Conservation (phyloP, 192 early-diverging fungal genomes). For the Lobulomyces angularis region DNA sequence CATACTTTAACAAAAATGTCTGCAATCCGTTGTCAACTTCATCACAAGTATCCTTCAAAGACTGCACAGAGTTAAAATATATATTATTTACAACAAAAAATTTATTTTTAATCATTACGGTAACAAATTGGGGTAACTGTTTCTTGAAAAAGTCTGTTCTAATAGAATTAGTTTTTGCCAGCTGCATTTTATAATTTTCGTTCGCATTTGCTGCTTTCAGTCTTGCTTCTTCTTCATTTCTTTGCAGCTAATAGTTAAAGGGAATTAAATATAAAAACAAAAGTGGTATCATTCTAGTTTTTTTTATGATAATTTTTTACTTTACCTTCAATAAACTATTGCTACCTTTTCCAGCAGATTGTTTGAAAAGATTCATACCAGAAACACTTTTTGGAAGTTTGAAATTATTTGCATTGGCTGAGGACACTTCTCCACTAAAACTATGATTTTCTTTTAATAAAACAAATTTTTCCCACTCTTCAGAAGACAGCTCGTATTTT, state of each 20-base stretch:
- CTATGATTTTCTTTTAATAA: background rate
- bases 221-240: constrained; percentile 76
- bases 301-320: constrained; percentile 19
- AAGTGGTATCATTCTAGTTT: background rate
- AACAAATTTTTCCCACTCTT: constrained; percentile 76
- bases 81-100: constrained; percentile 6
- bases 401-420: background rate
- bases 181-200: constrained; percentile 68
- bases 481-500: constrained; percentile 66
- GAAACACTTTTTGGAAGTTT: background rate
- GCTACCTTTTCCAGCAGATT: constrained; percentile 9
- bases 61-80: constrained; percentile 17
- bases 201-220: constrained; percentile 69
- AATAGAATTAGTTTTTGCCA: constrained; percentile 60
- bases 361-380: background rate
- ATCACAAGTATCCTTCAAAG: constrained; percentile 70
- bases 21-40: constrained; percentile 72
- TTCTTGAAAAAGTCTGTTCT: constrained; percentile 64
- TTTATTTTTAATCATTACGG: constrained; percentile 25
- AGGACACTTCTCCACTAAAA: constrained; percentile 7
- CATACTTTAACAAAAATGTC: constrained; percentile 66
- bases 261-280: constrained; percentile 2
- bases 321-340: too few relatives aligned
- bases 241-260: constrained; percentile 39
- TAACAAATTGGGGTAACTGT: constrained; percentile 72